Base-by-base conservation (phyloP, 495 filamentous ascomycete species). In the Penicillium egyptiacum region DNA sequence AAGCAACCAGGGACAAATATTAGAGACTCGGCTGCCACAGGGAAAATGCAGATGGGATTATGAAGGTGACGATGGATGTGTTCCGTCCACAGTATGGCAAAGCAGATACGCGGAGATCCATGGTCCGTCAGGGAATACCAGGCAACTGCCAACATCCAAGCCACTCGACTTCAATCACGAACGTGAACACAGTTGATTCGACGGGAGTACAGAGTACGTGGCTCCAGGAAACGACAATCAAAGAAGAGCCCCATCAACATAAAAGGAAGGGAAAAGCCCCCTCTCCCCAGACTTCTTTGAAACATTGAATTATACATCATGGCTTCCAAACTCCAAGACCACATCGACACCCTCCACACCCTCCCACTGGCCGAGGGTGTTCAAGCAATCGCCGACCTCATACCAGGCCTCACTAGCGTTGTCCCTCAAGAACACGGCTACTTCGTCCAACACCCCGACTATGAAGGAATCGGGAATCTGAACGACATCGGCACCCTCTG, bases 381-480 rank as follows among this genome's bases (percentile, higher is more conserved):
- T 25, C 44, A 58, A 16, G 44, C 39, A 12, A 55, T 62, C 40
- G 22, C 33, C 16, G 31, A 55, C 12, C 45, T 62, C 7, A 22
- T 28, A 14, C 55, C 59, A 9, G 55, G 44, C 31, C 45, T 62
- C 3, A 55, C 28, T 7, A 17, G 33, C 30, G 35, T 16, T 16
- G 30, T 51, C 16, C 37, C 43, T 10, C 37, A 50, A 7, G 53
- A 35, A n/a, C 17, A 23, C 19, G 30, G 31, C 23, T 51, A 46
- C 44, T 28, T 51, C 25, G 53, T 62, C n/a, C 8, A 23, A 6
- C 59, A 62, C 47, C 44, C 44, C 23, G 39, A 50, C 51, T 58
- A 58, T 51, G 28, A 45, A 35, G 59, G 55, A 16, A 33, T 19
- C n/a, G 55, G 37, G 14, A 28, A 33, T 14, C 47, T 62, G 8